Evolutionary conservation across 1,139 yeast species (phyloP), one percentile per base, ranked within the genome.

Genomic region (Suhomyces kunorum): DNA sequence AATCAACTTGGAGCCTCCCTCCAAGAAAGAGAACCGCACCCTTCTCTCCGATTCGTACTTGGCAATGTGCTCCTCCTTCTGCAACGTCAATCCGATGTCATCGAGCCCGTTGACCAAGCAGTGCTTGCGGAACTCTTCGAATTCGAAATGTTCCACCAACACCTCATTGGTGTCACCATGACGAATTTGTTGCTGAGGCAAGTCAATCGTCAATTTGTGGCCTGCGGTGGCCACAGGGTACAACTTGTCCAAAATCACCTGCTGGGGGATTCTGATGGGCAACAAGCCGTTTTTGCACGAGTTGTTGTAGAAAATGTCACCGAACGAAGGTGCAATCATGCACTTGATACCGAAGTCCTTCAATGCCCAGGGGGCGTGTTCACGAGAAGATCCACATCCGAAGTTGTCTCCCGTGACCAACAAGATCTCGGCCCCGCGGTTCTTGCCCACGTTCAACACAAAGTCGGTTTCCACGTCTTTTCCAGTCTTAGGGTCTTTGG

Each of bases 331-430:
- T 4, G 98, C 98, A 66, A 92, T 89, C 61, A 92, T 86, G 49
- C 92, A 85, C 64, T 87, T 83, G 64, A 92, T 89, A 63, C 98
- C 98, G 58, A 92, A 92, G 68, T 92, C 98, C 58, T 88, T 90
- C 51, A 92, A 77, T 3, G 98, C 98, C 98, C 98, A 92, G 44
- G 98, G 98, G 17, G 98, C 98, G 58, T 92, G 98, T 66, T 92
- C 98, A 76, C 98, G 87, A 5, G 97, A 89, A 30, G 98, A 90
- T 56, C 98, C 98, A 73, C 98, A 92, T 50, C 98, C 98, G 62
- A 92, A 92, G 72, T 92, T 92, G 63, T 87, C 95, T 63, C 98
- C 98, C 36, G 95, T 83, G 47, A 90, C 96, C 51, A 90, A 85
- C 52, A 92, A 74, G 51, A 90, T 83, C 65, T 86, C 83, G 17